Conservation (phyloP, 2,329 filamentous ascomycete genomes). For the Cladosporium sp. region DNA sequence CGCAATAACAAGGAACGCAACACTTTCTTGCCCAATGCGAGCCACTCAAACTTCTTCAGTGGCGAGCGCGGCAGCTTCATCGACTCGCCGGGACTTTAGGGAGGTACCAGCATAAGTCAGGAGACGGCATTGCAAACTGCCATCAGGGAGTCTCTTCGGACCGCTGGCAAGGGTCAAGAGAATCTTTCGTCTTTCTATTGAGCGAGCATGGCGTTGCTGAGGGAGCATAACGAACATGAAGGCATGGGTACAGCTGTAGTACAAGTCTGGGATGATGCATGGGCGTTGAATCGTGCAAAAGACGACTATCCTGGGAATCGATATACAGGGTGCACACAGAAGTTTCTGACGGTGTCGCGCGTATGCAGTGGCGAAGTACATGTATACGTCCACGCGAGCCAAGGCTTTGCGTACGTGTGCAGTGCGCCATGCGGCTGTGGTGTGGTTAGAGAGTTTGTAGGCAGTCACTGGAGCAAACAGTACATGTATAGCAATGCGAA, state of each 20-base stretch:
- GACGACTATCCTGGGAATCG: not conserved
- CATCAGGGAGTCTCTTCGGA: not conserved
- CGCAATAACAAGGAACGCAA: constrained; percentile 32
- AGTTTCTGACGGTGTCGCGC: not conserved
- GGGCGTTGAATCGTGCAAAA: not conserved
- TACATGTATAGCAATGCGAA: not conserved
- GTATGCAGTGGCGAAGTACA: not conserved
- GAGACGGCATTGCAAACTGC: not conserved
- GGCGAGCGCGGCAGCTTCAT: not conserved
- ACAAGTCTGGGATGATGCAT: not conserved
- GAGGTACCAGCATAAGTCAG: not conserved
- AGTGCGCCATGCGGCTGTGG: not conserved
- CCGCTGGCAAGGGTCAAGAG: not conserved
- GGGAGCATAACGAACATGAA: not conserved
- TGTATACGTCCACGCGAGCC: not conserved
- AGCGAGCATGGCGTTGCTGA: not conserved
- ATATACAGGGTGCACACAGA: not conserved
- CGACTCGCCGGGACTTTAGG: constrained; percentile 2
- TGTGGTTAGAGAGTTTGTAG: not conserved
- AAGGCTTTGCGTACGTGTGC: constrained; percentile 1
- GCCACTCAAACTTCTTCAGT: not conserved
- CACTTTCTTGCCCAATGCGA: not conserved
- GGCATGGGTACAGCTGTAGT: not conserved
- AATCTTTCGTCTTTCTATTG: not conserved
- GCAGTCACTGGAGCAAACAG: not conserved